These are phyloP conservation scores for Clitoria ternatea DNA, from an alignment of 306 rosid genomes.

Conservation along the genomic window DNA sequence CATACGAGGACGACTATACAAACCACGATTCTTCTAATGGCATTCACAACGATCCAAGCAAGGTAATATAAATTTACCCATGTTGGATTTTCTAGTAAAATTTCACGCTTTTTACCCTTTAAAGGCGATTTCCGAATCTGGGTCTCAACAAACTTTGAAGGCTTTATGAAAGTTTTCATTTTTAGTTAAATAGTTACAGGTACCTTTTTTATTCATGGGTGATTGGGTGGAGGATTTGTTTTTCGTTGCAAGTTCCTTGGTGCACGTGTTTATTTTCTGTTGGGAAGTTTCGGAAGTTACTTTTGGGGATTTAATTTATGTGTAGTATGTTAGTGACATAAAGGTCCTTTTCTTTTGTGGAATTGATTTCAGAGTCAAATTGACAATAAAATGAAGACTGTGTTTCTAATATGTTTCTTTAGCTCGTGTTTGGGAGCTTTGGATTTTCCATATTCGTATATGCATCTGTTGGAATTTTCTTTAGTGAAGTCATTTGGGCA, in stretches of 20 bases:
- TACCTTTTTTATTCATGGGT: background rate
- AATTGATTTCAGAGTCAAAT: background rate
- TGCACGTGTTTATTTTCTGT: background rate
- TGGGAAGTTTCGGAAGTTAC: background rate
- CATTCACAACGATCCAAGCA: conserved; percentile 47
- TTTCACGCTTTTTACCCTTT: background rate
- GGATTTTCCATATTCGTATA: background rate
- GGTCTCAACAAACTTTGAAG: conserved; percentile 13
- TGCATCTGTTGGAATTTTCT: background rate
- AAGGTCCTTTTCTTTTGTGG: background rate
- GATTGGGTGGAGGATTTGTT: background rate
- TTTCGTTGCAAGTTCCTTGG: background rate
- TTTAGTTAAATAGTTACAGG: background rate
- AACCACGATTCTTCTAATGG: conserved; percentile 56
- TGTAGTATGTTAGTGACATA: background rate
- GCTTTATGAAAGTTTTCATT: conserved; percentile 21
- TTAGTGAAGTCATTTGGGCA: background rate
- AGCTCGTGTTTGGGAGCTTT: background rate
- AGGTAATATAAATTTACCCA: conserved; percentile 40
- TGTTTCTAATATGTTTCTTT: background rate
- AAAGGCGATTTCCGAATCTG: background rate
- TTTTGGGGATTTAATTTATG: no score
- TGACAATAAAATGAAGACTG: background rate
- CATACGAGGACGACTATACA: conserved; percentile 49
- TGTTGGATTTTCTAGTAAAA: background rate